Percentiles rank a stretch among this genome's conserved stretches.
These are phyloP conservation scores for Chlamydomonas sphaeroides DNA, from an alignment of 139 green algal species.

Conservation along the genomic window DNA sequence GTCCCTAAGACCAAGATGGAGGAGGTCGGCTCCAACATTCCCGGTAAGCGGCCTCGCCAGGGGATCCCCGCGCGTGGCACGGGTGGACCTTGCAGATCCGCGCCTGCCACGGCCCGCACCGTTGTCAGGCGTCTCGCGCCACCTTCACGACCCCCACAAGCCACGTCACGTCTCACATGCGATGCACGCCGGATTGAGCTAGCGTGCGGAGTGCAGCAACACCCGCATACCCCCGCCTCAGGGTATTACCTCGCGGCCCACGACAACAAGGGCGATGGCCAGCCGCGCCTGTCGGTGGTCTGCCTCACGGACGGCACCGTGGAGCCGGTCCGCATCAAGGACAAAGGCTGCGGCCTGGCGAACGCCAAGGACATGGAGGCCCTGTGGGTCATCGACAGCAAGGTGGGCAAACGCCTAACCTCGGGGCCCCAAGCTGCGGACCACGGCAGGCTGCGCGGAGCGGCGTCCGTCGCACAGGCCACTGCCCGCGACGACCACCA, in stretches of 20 bases:
- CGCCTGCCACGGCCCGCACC: too few relatives aligned
- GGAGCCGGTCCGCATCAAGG: conserved; percentile 11
- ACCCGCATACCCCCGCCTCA: too few relatives aligned
- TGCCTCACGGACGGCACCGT: background rate
- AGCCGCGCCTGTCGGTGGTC: conserved; percentile 21
- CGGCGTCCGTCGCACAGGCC: too few relatives aligned
- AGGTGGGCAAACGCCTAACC: too few relatives aligned
- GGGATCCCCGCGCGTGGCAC: background rate
- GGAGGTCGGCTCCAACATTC: background rate
- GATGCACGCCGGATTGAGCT: too few relatives aligned
- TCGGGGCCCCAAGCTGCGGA: too few relatives aligned
- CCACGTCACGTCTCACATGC: background rate
- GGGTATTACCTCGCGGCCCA: background rate
- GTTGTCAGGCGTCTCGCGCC: background rate
- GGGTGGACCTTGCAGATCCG: background rate
- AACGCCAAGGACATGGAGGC: conserved; percentile 11
- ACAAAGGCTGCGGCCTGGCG: conserved; percentile 23
- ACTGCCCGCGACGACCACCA: too few relatives aligned
- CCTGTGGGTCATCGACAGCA: conserved; percentile 12
- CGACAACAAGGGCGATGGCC: conserved; percentile 12
- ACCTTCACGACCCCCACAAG: background rate
- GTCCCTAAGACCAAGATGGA: background rate
- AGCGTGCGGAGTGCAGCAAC: too few relatives aligned
- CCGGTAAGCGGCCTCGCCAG: background rate
- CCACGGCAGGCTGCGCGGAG: too few relatives aligned